Base-by-base conservation (phyloP, 2,329 filamentous ascomycete genomes). In the Pyrenochaeta sp. region DNA sequence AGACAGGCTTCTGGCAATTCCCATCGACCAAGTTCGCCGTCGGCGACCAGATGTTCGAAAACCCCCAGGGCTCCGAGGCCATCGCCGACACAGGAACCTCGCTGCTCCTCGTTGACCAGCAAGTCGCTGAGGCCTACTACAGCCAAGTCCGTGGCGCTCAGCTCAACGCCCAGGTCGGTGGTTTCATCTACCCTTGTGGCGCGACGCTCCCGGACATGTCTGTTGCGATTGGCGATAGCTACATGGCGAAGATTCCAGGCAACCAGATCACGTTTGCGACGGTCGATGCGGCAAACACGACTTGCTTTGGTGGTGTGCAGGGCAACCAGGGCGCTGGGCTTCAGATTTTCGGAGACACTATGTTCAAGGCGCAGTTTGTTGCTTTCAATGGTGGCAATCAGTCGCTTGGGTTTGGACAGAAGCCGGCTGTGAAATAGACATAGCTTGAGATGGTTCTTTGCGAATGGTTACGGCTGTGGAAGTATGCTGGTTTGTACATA, bases 1-100 rank as follows among this genome's bases (percentile, higher is more conserved):
- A 76, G 8, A 72, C 76, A 21, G 88, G 87, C 7, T 90, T 86
- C 75, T 91, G 88, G 88, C 76, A 86, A 62, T 83, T 89, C 61
- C 62, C 76, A 10, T 83, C 81, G 5, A 74, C 75, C 17, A 73
- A 74, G 31, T 88, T 85, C 61, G 72, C 74, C 13, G 75, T 90
- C 41, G 80, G 77, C 18, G 74, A 75, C 48, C 74, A 81, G 67
- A 74, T 76, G 24, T 78, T 82, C 42, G 73, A 77, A 21, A 82
- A 84, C 70, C 81, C 80, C 7, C 63, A 50, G 49, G 74, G 65
- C 32, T 69, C 63, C 31, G 67, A 72, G 8, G 74, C 73, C 55
- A 78, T 78, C 42, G 74, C 74, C 46, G 76, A 78, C 60, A 78
- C 76, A 1, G 85, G 85, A 48, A 87, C 85, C 19, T 85, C 83